Conservation (phyloP, 2,329 filamentous ascomycete species). For the Anthostomella pinea region DNA sequence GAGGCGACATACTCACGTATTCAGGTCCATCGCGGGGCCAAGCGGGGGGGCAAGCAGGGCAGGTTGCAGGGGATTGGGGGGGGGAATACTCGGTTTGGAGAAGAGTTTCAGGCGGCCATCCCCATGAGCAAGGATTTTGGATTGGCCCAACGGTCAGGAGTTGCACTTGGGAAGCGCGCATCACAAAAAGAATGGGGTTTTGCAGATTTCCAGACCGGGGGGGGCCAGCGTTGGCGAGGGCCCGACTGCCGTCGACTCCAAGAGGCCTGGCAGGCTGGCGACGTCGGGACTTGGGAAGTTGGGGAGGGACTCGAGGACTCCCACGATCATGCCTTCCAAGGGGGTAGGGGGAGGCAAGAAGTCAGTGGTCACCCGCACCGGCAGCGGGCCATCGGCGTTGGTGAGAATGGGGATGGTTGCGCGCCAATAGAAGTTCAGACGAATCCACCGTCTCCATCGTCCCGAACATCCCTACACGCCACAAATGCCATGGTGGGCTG, state of each 20-base stretch:
- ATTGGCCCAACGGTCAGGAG: constrained; percentile 21
- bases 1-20: not conserved
- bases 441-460: constrained; percentile 13
- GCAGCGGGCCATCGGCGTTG: too few relatives aligned
- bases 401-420: too few relatives aligned
- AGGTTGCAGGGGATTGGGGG: constrained; percentile 18
- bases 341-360: not conserved
- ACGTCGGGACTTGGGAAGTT: too few relatives aligned
- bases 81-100: constrained; percentile 14
- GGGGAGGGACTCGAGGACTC: too few relatives aligned
- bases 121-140: constrained; percentile 17
- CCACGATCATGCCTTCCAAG: constrained; percentile 1
- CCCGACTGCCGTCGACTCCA: too few relatives aligned
- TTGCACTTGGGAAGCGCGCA: constrained; percentile 1
- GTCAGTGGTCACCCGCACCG: too few relatives aligned
- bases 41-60: constrained; percentile 14
- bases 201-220: not conserved
- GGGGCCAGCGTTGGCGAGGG: too few relatives aligned
- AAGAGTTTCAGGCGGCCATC: constrained; percentile 6
- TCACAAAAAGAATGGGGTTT: not conserved
- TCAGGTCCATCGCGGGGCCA: constrained; percentile 13
- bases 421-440: constrained; percentile 13
- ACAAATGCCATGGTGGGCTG: not conserved
- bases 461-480: constrained; percentile 4
- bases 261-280: too few relatives aligned